Percentiles rank a stretch among this genome's conserved stretches.
phyloP scores from a whole-genome alignment of 768 basidiomycete species.

The Rickenella mellea region DNA sequence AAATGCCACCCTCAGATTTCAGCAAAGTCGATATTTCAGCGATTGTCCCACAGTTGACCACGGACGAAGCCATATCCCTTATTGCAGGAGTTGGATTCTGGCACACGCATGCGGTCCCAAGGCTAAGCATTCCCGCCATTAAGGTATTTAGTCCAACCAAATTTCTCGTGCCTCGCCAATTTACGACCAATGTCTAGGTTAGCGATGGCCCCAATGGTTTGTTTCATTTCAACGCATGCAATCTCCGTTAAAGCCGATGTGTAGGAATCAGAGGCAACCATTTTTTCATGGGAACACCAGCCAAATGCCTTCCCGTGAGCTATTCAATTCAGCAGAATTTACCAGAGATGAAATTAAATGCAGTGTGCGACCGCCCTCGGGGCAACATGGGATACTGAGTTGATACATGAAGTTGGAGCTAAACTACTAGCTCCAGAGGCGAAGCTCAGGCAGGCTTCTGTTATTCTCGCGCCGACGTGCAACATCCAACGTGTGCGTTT shows the following conservation, averaged over 20 bases:
- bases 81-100: constrained; percentile 72
- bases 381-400: constrained; percentile 62
- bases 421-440: constrained; percentile 65
- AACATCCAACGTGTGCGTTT: constrained; percentile 67
- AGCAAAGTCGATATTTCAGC: constrained; percentile 51
- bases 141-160: constrained; percentile 32
- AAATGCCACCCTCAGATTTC: constrained; percentile 64
- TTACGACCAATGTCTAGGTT: constrained; percentile 28
- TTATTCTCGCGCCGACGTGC: constrained; percentile 72
- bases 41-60: constrained; percentile 56
- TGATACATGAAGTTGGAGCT: constrained; percentile 51
- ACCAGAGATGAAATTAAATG: background rate
- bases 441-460: constrained; percentile 56
- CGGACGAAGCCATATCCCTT: constrained; percentile 64
- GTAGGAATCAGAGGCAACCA: constrained; percentile 55
- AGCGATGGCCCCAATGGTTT: constrained; percentile 74
- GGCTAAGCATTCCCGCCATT: constrained; percentile 62
- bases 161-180: background rate
- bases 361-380: constrained; percentile 64
- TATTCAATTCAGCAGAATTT: background rate
- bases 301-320: constrained; percentile 64
- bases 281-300: constrained; percentile 75
- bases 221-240: constrained; percentile 14
- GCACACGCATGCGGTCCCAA: constrained; percentile 58
- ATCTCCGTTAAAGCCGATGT: background rate